phyloP scores from a whole-genome alignment of 2,329 filamentous ascomycete species.

The Fusarium sulawesiense region DNA sequence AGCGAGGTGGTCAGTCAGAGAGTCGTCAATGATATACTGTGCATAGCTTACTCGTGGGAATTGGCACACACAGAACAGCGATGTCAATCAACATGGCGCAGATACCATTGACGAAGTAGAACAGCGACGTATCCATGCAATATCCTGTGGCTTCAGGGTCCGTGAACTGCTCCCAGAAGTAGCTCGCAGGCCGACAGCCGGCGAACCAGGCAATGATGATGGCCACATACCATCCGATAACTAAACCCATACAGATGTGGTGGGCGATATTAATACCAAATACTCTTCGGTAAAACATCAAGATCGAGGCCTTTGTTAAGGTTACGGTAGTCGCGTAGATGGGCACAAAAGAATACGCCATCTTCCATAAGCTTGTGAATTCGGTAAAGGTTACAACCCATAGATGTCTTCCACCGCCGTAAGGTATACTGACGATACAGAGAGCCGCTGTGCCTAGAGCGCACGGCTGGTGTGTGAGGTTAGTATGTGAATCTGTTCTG shows the following conservation, averaged over 20 bases:
- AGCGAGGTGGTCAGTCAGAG: neutral
- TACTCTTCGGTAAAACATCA: neutral
- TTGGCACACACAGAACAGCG: neutral
- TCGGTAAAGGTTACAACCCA: slow-evolving; percentile 5
- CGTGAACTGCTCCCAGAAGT: slow-evolving; percentile 15
- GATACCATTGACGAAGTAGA: slow-evolving; percentile 7
- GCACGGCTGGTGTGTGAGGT: neutral
- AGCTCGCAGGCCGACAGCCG: slow-evolving; percentile 6
- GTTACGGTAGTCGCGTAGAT: slow-evolving; percentile 9
- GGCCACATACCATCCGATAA: slow-evolving; percentile 3
- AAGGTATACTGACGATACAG: neutral
- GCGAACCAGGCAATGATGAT: slow-evolving; percentile 9
- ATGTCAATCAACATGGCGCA: slow-evolving; percentile 12
- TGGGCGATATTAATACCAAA: neutral
- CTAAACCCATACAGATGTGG: slow-evolving; percentile 1
- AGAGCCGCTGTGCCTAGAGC: neutral
- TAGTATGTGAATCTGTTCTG: neutral
- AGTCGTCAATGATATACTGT: accelerated
- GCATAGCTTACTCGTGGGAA: neutral
- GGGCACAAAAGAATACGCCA: neutral
- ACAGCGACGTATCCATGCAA: slow-evolving; percentile 1
- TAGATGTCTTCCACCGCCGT: neutral
- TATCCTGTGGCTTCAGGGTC: neutral
- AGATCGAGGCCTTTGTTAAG: neutral
- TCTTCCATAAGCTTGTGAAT: slow-evolving; percentile 1